Base-by-base conservation (phyloP, 1,139 yeast species). In the Taiozyma onychis region DNA sequence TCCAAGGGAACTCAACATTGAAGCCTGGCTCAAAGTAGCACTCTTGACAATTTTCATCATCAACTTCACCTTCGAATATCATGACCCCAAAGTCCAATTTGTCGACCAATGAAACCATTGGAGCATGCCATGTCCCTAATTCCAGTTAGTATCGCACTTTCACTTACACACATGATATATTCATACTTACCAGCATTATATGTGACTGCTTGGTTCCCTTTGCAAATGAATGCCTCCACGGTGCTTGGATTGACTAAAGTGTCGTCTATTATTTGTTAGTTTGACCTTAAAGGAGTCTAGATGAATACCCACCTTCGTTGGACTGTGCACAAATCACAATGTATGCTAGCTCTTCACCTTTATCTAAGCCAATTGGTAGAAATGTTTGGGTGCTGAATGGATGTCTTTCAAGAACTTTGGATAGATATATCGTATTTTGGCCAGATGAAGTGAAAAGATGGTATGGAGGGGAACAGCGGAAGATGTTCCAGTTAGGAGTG, bases 321-420 rank as follows among this genome's bases (percentile, higher is more conserved):
- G 77, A 74, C 44, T 76, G 74, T 1, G 97, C 96, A 41, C 88
- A 95, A 48, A 90, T 88, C 10, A 91, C 96, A 57, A 91, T 66
- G 60, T 81, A 91, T 0, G 89, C 84, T 21, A 67, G 63, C 43
- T 74, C 72, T 2, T 66, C 51, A 2, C 28, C 57, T 35, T 72
- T 66, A 30, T 70, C 69, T 51, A 83, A 78, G 3, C 97, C 97
- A 84, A 91, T 78, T 6, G 98, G 98, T 26, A 88, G 64, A 65
- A 91, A 91, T 0, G 97, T 86, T 66, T 91, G 98, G 0, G 97
- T 84, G n/a, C 93, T 78, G 62, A 68, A 86, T 8, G 97, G 97
- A 64, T 91, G 98, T 67, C 96, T 78, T 64, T 91, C 98, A 35
- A 91, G 73, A 2, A 90, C 96, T 56, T 77, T 84, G 28, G 88